Conservation (phyloP, 768 basidiomycete genomes). For the Leccinum truebloodii region DNA sequence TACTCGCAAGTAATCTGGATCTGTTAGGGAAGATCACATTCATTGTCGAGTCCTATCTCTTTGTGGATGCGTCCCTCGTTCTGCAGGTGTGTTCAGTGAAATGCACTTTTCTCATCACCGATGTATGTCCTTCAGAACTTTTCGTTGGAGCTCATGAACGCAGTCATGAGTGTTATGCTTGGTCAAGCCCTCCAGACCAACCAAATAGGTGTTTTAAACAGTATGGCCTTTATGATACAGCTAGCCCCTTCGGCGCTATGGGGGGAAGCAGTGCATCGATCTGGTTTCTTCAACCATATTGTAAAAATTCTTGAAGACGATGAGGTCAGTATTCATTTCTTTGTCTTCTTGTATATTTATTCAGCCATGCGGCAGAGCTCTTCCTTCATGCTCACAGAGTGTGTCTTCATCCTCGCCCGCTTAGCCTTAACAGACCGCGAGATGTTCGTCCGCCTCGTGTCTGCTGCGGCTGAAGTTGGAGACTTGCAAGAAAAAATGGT, state of each 20-base stretch:
- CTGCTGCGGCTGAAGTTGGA: slow-evolving; percentile 53
- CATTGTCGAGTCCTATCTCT: slow-evolving; percentile 75
- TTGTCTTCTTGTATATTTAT: slow-evolving; percentile 3
- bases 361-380: slow-evolving; percentile 28
- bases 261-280: slow-evolving; percentile 72
- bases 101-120: slow-evolving; percentile 2
- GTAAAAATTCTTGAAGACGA: slow-evolving; percentile 62
- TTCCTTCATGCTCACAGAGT: slow-evolving; percentile 55
- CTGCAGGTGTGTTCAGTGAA: slow-evolving; percentile 53
- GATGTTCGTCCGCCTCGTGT: slow-evolving; percentile 72
- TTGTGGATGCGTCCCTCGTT: slow-evolving; percentile 65
- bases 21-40: slow-evolving; percentile 64
- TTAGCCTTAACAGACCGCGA: slow-evolving; percentile 65
- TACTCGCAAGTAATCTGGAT: slow-evolving; percentile 71
- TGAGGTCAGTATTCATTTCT: slow-evolving; percentile 48
- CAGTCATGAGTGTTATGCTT: slow-evolving; percentile 52
- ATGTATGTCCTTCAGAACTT: slow-evolving; percentile 42
- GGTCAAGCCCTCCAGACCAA: slow-evolving; percentile 53
- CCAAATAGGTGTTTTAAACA: slow-evolving; percentile 60
- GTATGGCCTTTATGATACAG: slow-evolving; percentile 63
- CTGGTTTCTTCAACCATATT: slow-evolving; percentile 69
- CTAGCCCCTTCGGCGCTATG: slow-evolving; percentile 61
- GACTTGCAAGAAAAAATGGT: slow-evolving; percentile 53
- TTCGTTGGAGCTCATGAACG: slow-evolving; percentile 57
- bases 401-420: slow-evolving; percentile 73